Base-by-base conservation (phyloP, 257 asterid genomes). In the Jacaranda mimosifolia region DNA sequence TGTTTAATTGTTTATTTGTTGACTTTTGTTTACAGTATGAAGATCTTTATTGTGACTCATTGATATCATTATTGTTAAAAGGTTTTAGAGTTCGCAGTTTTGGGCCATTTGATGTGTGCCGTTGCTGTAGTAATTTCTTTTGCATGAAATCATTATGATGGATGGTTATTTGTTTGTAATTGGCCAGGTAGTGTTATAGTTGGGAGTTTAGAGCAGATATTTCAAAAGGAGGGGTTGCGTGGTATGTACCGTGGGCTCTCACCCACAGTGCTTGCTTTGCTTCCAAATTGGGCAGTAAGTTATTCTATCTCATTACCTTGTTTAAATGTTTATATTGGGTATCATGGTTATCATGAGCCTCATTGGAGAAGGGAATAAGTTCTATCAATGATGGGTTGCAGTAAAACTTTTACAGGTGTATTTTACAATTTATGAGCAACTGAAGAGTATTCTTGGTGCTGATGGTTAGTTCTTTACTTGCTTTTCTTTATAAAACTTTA, bases 191-290 rank as follows among this genome's bases (percentile, higher is more conserved):
- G 94, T 85, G 86, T 93, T 52, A 91, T 93, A 77, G 84, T 91
- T 74, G 92, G 92, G 73, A 93, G 93, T 83, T 89, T 93, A 80
- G 91, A 91, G 69, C 93, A 85, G 70, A 91, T 93, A 80, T 85
- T 93, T 82, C 91, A 85, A 82, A 93, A 87, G 85, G 96, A 93
- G 85, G 98, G 98, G 59, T 60, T 88, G 65, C 97, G 97, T 40
- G 98, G 97, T 81, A 88, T 93, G 94, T 93, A 91, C 79, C 91
- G 97, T 21, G 98, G 98, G 48, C 97, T 93, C 79, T 86, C 98
- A 46, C 96, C 98, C 35, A 93, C 97, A 0, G 88, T 89, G 81
- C 87, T 91, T 80, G 96, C 98, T 15, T 82, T 93, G 86, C 91
- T 93, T 76, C 96, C 98, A 6, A 93, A 90, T 79, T 93, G 98